Evolutionary conservation across 2,329 filamentous ascomycete genomes (phyloP).

Genomic region (Pyricularia pennisetigena): DNA sequence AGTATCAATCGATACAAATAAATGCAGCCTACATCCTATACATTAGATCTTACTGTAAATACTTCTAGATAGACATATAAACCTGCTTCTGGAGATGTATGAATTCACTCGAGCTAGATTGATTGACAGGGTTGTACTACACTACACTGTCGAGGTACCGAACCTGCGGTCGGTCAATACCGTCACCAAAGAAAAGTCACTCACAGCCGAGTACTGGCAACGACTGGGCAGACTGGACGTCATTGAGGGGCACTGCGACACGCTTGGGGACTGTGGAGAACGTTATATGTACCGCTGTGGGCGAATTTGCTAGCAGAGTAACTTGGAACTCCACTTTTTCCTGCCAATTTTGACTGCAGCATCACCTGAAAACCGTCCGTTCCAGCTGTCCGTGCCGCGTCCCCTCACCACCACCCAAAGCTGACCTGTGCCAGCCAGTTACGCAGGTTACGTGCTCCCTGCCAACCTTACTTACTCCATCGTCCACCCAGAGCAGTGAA

Average conservation of each 20-base stretch:
- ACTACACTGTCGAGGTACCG: neutral
- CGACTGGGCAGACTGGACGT: neutral
- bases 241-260: conserved; percentile 1
- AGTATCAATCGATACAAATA: no score
- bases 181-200: neutral
- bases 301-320: neutral
- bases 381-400: neutral
- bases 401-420: neutral
- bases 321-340: neutral
- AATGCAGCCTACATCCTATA: neutral
- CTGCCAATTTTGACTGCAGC: neutral
- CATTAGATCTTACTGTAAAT: neutral
- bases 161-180: neutral
- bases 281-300: neutral
- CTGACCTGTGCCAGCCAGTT: neutral
- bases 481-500: neutral
- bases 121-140: neutral
- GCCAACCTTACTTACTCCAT: neutral
- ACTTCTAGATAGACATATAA: neutral
- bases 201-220: neutral
- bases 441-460: neutral
- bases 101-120: neutral
- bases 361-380: neutral
- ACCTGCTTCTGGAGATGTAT: neutral
- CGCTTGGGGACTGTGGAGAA: neutral